Evolutionary conservation across 164 flowering plant genomes (phyloP).

Genomic region (Santalum album): DNA sequence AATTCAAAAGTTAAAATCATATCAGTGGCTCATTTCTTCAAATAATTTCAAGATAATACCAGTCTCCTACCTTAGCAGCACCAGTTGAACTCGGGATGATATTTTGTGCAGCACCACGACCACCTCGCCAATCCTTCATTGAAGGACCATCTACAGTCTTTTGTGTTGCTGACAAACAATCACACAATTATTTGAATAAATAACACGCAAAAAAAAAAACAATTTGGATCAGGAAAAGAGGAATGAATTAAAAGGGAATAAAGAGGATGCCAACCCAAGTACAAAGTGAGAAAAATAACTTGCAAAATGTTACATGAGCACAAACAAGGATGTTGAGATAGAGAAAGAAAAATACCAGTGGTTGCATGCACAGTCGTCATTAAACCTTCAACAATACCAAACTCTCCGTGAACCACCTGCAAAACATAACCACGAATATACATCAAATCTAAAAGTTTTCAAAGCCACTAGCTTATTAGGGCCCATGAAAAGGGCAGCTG

Average conservation of each 20-base stretch:
- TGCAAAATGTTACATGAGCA: not conserved
- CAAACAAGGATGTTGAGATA: not conserved
- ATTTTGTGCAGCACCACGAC: slow-evolving; percentile 93
- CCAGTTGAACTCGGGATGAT: slow-evolving; percentile 99
- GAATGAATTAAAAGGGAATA: too few species aligned
- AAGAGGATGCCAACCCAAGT: too few species aligned
- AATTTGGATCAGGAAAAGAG: too few species aligned
- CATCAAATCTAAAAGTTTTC: too few species aligned
- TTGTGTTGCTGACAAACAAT: slow-evolving; percentile 72
- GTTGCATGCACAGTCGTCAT: slow-evolving; percentile 99
- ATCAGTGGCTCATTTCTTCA: not conserved
- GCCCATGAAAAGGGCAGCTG: too few species aligned
- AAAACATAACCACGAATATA: slow-evolving; percentile 6
- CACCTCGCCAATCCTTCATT: slow-evolving; percentile 98
- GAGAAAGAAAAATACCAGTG: slow-evolving; percentile 64
- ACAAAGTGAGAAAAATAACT: too few species aligned
- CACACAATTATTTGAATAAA: slow-evolving; percentile 1
- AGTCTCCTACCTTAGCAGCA: slow-evolving; percentile 80
- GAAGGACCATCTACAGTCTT: slow-evolving; percentile 98
- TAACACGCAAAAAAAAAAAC: not conserved
- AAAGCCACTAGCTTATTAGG: too few species aligned
- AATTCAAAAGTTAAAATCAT: slow-evolving; percentile 4
- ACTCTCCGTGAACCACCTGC: slow-evolving; percentile 97
- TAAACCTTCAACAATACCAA: slow-evolving; percentile 87
- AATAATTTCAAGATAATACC: not conserved